A percentile compares a stretch with the other conserved stretches of the same genome.
Evolutionary conservation across 2,329 filamentous ascomycete genomes (phyloP).

Genomic region (Tolypocladium pustulatum): DNA sequence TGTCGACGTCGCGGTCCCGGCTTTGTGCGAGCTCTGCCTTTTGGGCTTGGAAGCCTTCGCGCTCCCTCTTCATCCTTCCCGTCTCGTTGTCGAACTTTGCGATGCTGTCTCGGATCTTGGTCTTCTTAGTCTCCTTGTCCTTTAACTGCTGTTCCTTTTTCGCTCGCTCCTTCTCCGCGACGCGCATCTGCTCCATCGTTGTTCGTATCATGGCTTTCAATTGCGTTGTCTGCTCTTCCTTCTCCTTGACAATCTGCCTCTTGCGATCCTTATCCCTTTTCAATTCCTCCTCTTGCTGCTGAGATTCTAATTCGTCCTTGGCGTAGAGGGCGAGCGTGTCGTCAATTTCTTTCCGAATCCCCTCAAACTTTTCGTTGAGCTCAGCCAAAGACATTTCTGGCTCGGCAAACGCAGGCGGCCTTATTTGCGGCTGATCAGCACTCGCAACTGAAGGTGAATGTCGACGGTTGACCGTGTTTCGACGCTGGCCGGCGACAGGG

Average conservation of each 20-base stretch:
- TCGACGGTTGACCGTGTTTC: conserved; percentile 58
- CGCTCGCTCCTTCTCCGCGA: conserved; percentile 65
- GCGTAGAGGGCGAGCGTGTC: conserved; percentile 60
- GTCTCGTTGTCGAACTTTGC: conserved; percentile 57
- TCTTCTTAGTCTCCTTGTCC: conserved; percentile 57
- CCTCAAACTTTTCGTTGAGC: conserved; percentile 72
- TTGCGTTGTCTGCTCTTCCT: conserved; percentile 81
- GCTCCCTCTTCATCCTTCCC: conserved; percentile 46
- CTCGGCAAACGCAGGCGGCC: conserved; percentile 36
- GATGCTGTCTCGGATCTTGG: conserved; percentile 61
- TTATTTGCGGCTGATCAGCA: conserved; percentile 37
- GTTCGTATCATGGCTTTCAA: conserved; percentile 71
- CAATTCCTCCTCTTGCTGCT: conserved; percentile 54
- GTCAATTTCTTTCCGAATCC: conserved; percentile 72
- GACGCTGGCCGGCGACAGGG: conserved; percentile 25
- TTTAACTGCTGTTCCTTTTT: conserved; percentile 66
- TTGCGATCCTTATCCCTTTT: conserved; percentile 72
- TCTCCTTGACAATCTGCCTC: conserved; percentile 69
- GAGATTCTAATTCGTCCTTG: conserved; percentile 63
- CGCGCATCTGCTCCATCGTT: conserved; percentile 71
- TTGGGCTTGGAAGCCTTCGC: conserved; percentile 42
- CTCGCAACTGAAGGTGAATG: conserved; percentile 61
- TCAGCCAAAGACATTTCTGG: conserved; percentile 61
- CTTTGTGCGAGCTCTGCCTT: conserved; percentile 39
- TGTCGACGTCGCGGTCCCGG: conserved; percentile 38